A percentile compares a stretch with the other conserved stretches of the same genome.
These are phyloP conservation scores for Alternaria rosae DNA, from an alignment of 2,329 filamentous ascomycete genomes.

Conservation along the genomic window DNA sequence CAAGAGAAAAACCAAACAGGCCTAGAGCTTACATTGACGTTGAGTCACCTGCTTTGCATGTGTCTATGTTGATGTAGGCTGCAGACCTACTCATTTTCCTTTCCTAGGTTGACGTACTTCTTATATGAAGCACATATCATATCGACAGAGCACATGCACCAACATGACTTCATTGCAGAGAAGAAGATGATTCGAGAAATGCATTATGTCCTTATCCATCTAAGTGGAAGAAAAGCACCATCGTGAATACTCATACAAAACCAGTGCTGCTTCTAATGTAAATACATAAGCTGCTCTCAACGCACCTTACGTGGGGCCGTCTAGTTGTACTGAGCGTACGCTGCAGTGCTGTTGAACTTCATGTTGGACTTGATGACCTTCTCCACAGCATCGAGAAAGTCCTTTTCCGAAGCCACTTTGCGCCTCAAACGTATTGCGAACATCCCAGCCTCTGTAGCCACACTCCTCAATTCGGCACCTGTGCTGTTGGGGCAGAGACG, in stretches of 20 bases:
- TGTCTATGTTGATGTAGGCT: too few relatives aligned
- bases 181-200: neutral
- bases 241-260: constrained; percentile 9
- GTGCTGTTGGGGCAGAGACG: constrained; percentile 96
- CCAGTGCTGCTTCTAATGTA: neutral
- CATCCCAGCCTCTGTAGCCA: constrained; percentile 98
- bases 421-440: constrained; percentile 92
- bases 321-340: constrained; percentile 99
- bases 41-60: too few relatives aligned
- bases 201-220: constrained; percentile 1
- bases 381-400: constrained; percentile 96
- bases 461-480: constrained; percentile 92
- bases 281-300: neutral
- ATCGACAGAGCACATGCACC: neutral
- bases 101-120: too few relatives aligned
- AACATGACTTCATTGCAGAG: neutral
- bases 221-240: neutral
- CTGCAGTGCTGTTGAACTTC: constrained; percentile 99
- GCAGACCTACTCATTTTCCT: too few relatives aligned
- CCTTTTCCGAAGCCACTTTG: constrained; percentile 99
- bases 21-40: too few relatives aligned
- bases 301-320: neutral
- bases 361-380: constrained; percentile 99
- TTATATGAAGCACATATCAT: neutral
- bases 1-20: too few relatives aligned